Evolutionary conservation across 1,284 basidiomycete genomes (phyloP).

Genomic region (Athelia sp.): DNA sequence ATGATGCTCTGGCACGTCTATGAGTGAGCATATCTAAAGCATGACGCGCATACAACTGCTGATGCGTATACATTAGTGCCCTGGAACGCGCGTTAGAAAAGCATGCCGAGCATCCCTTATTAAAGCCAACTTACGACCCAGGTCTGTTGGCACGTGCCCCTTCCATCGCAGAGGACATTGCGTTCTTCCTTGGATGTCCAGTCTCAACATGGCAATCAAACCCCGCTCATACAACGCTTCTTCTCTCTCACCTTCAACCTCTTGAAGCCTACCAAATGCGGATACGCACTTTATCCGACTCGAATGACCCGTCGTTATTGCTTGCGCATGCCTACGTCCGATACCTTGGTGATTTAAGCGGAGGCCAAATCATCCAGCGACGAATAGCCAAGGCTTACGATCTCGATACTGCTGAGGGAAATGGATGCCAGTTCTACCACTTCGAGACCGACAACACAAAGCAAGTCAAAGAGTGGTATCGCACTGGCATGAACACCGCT

Average conservation of each 20-base stretch:
- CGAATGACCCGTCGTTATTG: slow-evolving; percentile 48
- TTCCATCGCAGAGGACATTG: slow-evolving; percentile 62
- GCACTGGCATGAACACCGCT: slow-evolving; percentile 67
- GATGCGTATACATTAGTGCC: slow-evolving; percentile 30
- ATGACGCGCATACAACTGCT: neutral
- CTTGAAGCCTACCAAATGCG: slow-evolving; percentile 51
- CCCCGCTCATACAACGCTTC: slow-evolving; percentile 42
- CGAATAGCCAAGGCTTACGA: slow-evolving; percentile 63
- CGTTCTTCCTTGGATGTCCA: slow-evolving; percentile 53
- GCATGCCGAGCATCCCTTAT: slow-evolving; percentile 55
- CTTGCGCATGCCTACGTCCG: slow-evolving; percentile 80
- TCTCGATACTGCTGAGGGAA: slow-evolving; percentile 43
- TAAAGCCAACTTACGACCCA: slow-evolving; percentile 71
- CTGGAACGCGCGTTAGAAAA: slow-evolving; percentile 64
- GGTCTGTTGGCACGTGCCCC: slow-evolving; percentile 58
- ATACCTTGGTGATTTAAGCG: slow-evolving; percentile 83
- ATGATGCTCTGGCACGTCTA: slow-evolving; percentile 80
- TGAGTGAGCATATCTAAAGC: slow-evolving; percentile 43
- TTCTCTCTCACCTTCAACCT: slow-evolving; percentile 41
- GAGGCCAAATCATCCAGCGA: slow-evolving; percentile 72
- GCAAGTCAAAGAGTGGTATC: slow-evolving; percentile 76
- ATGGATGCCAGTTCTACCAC: slow-evolving; percentile 67
- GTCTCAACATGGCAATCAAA: slow-evolving; percentile 51
- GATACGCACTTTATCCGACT: slow-evolving; percentile 39
- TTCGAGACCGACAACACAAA: slow-evolving; percentile 67